Evolutionary conservation across 805 yeast genomes (phyloP), one percentile per base, ranked within the genome.

Genomic region (Candida sphagnicola): DNA sequence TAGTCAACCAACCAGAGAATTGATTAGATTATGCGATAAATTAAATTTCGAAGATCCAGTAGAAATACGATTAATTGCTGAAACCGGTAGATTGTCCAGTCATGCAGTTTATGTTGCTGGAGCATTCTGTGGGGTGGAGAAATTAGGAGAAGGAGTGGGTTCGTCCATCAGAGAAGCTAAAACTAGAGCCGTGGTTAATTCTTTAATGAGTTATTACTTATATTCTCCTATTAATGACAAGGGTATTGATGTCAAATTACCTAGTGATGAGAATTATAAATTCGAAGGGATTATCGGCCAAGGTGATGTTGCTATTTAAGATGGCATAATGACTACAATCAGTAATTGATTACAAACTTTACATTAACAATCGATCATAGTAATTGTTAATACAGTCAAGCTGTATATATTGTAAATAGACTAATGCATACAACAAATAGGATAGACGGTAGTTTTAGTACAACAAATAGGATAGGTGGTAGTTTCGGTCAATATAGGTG

Each of bases 141-240:
- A 87, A 62, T 70, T 93, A 39, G 96, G 97, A 37, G 97, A 93
- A 62, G 96, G 96, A 30, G 88, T 85, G 56, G 99, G 98, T 26
- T 72, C 95, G 5, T 85, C 95, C 19, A 69, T 93, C 52, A 78
- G 76, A 47, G 98, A 93, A 65, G 96, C 97, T 25, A 86, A 89
- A 64, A 84, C 88, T 29, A 79, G 96, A 61, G 93, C 96, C 25
- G 86, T 89, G 38, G 95, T 89, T 24, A 84, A 85, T 60, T 90
- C 97, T 24, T 77, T 93, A 58, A 82, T 88, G 72, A 78, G 86
- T 43, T 93, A 93, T 82, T 93, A 93, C 67, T 75, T 95, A 54
- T 93, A 93, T 63, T 79, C 84, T 46, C 98, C 98, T 12, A 61
- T 83, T 33, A 73, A 73, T 45, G 51, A 52, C 34, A 56, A 56